A percentile compares a stretch with the other conserved stretches of the same genome.
These are phyloP conservation scores for Cystobasidium slooffiae DNA, from an alignment of 1,284 basidiomycete species.

Conservation along the genomic window DNA sequence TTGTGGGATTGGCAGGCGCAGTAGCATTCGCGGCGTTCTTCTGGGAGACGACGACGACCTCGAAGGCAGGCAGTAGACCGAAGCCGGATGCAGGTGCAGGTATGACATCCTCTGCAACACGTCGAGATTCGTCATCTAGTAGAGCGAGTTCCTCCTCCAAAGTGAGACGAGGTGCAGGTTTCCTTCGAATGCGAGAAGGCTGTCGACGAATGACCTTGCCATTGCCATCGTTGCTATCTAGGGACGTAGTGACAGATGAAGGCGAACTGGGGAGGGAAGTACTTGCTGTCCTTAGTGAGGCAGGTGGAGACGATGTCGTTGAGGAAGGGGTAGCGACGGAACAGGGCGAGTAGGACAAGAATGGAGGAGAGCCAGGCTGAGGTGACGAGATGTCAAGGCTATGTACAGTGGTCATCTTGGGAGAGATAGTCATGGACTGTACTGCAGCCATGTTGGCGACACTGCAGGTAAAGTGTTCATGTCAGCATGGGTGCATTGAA, in stretches of 20 bases:
- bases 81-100: background rate
- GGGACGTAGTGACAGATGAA: background rate
- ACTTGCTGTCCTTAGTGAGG: background rate
- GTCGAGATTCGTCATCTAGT: slow-evolving; percentile 1
- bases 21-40: background rate
- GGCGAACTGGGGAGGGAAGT: background rate
- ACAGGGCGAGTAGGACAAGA: background rate
- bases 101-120: background rate
- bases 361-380: background rate
- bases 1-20: too few species aligned
- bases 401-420: background rate
- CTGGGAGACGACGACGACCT: background rate
- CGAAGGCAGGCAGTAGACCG: background rate
- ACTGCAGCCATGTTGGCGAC: background rate
- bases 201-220: background rate
- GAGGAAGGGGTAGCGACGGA: slow-evolving; percentile 3
- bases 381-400: background rate
- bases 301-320: background rate
- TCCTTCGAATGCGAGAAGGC: slow-evolving; percentile 1
- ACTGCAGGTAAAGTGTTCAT: background rate
- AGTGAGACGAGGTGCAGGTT: slow-evolving; percentile 1
- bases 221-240: background rate
- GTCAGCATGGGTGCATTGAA: background rate
- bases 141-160: background rate
- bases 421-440: background rate